phyloP scores from a whole-genome alignment of 495 filamentous ascomycete genomes.

The Oidiodendron maius region DNA sequence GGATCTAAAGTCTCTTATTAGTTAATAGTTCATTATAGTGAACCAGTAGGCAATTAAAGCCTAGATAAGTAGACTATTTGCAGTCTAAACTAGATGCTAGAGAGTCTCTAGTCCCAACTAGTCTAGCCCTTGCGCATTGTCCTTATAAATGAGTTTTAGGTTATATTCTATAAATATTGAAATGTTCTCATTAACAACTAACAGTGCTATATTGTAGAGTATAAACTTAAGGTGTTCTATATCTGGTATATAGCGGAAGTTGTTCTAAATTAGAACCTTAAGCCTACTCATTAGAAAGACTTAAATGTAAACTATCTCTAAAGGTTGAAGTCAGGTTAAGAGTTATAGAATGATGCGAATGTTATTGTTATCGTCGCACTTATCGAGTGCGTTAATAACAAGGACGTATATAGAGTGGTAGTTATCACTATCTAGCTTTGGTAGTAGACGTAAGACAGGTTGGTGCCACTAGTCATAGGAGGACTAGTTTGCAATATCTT shows the following conservation, averaged over 20 bases:
- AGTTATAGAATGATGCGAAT: constrained; percentile 4
- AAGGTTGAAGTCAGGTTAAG: constrained; percentile 15
- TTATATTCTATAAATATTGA: constrained; percentile 3
- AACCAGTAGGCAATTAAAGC: background rate
- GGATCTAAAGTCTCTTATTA: background rate
- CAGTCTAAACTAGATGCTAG: constrained; percentile 1
- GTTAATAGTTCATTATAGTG: background rate
- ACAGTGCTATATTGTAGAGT: background rate
- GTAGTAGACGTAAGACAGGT: constrained; percentile 13
- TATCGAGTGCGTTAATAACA: constrained; percentile 18
- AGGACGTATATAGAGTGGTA: background rate
- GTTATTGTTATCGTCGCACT: constrained; percentile 19
- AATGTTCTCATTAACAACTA: constrained; percentile 3
- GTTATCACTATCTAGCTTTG: constrained; percentile 16
- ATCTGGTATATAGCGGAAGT: background rate
- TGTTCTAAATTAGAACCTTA: constrained; percentile 19
- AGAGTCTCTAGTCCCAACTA: background rate
- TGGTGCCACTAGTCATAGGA: constrained; percentile 14
- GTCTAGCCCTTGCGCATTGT: background rate
- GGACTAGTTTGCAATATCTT: constrained; percentile 12
- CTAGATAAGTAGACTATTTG: constrained; percentile 6
- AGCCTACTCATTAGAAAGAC: constrained; percentile 10
- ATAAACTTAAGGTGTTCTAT: background rate
- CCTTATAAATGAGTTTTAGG: constrained; percentile 6
- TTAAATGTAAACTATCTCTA: too few species aligned